These are phyloP conservation scores for Diaporthe sp. DNA, from an alignment of 2,329 filamentous ascomycete genomes.

Conservation along the genomic window DNA sequence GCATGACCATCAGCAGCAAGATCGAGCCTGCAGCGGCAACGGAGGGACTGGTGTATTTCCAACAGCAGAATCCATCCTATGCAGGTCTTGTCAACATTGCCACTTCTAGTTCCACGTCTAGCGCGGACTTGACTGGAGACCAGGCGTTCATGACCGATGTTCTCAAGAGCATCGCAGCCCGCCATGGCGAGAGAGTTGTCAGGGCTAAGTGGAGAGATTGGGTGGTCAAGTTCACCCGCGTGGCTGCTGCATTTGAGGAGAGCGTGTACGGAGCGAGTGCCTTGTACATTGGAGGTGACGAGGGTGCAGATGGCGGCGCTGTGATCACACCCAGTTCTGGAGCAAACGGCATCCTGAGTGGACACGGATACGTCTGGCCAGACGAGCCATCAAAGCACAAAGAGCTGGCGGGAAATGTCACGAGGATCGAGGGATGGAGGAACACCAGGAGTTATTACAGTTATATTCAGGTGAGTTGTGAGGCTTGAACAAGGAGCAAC, in stretches of 20 bases:
- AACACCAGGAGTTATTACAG: slow-evolving; percentile 96
- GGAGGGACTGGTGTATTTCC: slow-evolving; percentile 89
- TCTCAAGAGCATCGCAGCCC: slow-evolving; percentile 83
- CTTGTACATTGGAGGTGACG: slow-evolving; percentile 85
- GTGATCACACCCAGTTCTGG: slow-evolving; percentile 59
- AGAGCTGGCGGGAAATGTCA: slow-evolving; percentile 92
- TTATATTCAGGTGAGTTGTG: slow-evolving; percentile 80
- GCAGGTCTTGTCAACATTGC: slow-evolving; percentile 63
- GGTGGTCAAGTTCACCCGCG: slow-evolving; percentile 92
- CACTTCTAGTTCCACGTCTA: slow-evolving; percentile 53
- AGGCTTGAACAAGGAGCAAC: slow-evolving; percentile 49
- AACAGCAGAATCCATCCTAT: slow-evolving; percentile 78
- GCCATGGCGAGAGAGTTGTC: slow-evolving; percentile 91
- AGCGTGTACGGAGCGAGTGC: slow-evolving; percentile 94
- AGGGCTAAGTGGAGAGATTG: slow-evolving; percentile 94
- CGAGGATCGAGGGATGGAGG: slow-evolving; percentile 95
- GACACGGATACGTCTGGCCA: slow-evolving; percentile 96
- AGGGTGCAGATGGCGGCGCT: slow-evolving; percentile 68
- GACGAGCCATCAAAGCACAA: slow-evolving; percentile 84
- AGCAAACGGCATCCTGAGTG: slow-evolving; percentile 58
- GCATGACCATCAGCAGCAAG: slow-evolving; percentile 92
- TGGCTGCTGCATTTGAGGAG: slow-evolving; percentile 95
- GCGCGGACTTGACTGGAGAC: slow-evolving; percentile 84
- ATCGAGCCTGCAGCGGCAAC: slow-evolving; percentile 86
- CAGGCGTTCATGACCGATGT: slow-evolving; percentile 90